Base-by-base conservation (phyloP, 2,329 filamentous ascomycete species). In the Ophiostoma ips region DNA sequence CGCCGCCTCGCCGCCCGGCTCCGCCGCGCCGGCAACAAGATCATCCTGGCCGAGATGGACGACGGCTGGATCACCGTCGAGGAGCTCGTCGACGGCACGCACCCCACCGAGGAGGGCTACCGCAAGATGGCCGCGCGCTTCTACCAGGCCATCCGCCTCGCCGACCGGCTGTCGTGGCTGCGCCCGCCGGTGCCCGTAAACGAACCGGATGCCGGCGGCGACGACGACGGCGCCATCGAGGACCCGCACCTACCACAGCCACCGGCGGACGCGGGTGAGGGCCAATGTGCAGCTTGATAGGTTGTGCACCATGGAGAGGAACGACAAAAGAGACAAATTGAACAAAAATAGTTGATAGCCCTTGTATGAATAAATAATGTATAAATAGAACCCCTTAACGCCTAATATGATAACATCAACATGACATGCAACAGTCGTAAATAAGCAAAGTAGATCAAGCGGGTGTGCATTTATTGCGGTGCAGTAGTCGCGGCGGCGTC, bases 21-120 rank as follows among this genome's bases (percentile, higher is more conserved):
- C 28, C 10, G 48, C 50, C 8, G 55, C 55, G 1, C 48, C 43
- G 5, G 57, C 55, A 46, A 46, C 7, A 38, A 38, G 16, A 38
- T 38, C 19, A 52, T 55, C 1, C 33, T 56, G 10, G 57, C 56
- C 9, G 57, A 59, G 34, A 56, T 58, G 55, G 45, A 53, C 8
- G 51, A 54, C n/a, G 55, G 48, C 12, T 56, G 50, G 2, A 56
- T 53, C 5, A 48, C 46, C 6, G 44, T 53, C 4, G 34, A 46
- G 9, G 55, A 58, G 16, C 45, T 59, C 10, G 30, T 33, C 18
- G 54, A 54, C 41, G 45, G 31, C 18, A 47, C 45, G 30, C 54
- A 55, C 46, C 54, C 54, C 33, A 50, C 43, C 41, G 54, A 51
- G 16, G 48, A 18, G 1, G 54, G 54, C 4, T 54, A 55, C 43